Conservation (phyloP, 176 grass and related monocot species). For the Hordeum vulgare region DNA sequence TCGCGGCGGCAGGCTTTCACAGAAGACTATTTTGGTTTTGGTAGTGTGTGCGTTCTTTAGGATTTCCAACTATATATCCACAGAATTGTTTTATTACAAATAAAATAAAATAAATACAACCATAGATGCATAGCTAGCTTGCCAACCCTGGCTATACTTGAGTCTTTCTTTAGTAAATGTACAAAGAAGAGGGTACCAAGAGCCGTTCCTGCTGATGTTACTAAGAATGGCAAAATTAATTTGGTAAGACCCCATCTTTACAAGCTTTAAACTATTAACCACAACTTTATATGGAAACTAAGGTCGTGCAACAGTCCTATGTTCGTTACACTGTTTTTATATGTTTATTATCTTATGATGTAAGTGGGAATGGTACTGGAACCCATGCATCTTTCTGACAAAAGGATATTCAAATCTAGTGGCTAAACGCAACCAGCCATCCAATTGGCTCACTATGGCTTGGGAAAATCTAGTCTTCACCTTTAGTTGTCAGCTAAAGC, state of each 20-base stretch:
- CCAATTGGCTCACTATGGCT: background rate
- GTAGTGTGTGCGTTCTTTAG: background rate
- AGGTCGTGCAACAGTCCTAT: background rate
- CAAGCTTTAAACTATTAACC: background rate
- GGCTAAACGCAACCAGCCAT: background rate
- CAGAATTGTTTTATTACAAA: too few relatives aligned
- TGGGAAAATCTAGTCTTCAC: background rate
- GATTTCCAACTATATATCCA: too few relatives aligned
- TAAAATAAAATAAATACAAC: background rate
- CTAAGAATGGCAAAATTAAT: background rate
- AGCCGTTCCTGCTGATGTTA: background rate
- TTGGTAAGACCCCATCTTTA: conserved; percentile 5
- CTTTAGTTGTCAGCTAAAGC: background rate
- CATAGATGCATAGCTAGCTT: background rate
- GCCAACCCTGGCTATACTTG: background rate
- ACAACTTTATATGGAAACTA: background rate
- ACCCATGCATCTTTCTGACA: background rate
- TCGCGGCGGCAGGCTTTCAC: too few relatives aligned
- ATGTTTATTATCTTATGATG: background rate
- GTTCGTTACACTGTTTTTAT: background rate
- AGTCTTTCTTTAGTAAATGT: background rate
- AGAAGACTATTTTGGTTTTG: background rate
- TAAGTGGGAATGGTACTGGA: background rate
- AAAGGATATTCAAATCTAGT: background rate
- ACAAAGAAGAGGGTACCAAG: background rate